Evolutionary conservation across 768 basidiomycete genomes (phyloP).

Genomic region (Paxillus involutus): DNA sequence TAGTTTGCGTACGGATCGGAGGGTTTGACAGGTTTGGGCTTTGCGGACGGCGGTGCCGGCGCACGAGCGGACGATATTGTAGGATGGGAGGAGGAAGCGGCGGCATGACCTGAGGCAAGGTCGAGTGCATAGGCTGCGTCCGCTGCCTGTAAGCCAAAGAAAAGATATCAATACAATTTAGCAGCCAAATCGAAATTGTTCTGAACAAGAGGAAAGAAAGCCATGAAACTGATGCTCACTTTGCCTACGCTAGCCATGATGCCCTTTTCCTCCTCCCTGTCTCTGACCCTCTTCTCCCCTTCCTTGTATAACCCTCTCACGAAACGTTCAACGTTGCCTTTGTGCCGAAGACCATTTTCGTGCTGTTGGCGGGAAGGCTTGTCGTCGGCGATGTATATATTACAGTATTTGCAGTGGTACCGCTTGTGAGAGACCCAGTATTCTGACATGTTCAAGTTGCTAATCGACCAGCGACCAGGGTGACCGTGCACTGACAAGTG

Average conservation of each 20-base stretch:
- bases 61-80: conserved; percentile 11
- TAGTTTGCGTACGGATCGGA: conserved; percentile 80
- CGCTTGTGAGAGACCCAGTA: conserved; percentile 93
- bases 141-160: conserved; percentile 54
- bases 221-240: conserved; percentile 37
- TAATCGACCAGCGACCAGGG: neutral
- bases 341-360: conserved; percentile 90
- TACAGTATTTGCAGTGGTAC: conserved; percentile 97
- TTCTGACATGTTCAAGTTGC: conserved; percentile 62
- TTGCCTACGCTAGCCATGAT: conserved; percentile 87
- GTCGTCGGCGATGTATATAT: conserved; percentile 96
- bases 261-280: conserved; percentile 79
- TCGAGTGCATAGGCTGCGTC: conserved; percentile 78
- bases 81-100: conserved; percentile 24
- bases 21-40: conserved; percentile 48
- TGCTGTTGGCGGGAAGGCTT: conserved; percentile 88
- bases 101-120: conserved; percentile 63
- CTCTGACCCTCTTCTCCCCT: conserved; percentile 85
- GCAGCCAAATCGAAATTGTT: neutral
- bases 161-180: neutral
- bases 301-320: conserved; percentile 91
- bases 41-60: conserved; percentile 32
- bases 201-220: neutral
- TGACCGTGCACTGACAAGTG: too few relatives aligned
- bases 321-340: conserved; percentile 91